phyloP scores from a whole-genome alignment of 441 rosid species.

The Cnidoscolus chayamansa region DNA sequence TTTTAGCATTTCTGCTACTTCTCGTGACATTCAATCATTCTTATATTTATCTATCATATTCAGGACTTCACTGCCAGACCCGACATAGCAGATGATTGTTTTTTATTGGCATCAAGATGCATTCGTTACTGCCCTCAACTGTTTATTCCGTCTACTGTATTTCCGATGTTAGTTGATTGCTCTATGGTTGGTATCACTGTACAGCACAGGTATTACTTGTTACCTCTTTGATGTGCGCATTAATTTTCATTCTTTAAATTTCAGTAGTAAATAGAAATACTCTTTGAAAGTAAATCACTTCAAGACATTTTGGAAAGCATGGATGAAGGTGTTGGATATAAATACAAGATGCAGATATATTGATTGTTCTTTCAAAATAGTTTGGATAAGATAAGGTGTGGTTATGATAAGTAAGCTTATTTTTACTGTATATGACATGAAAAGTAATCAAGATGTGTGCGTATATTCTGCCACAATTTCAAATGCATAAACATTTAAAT shows the following conservation, averaged over 20 bases:
- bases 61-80: constrained; percentile 96
- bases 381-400: background rate
- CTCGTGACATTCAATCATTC: constrained; percentile 19
- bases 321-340: background rate
- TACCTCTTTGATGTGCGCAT: background rate
- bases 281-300: background rate
- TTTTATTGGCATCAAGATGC: constrained; percentile 92
- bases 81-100: constrained; percentile 96
- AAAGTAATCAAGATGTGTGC: background rate
- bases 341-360: background rate
- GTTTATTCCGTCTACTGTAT: constrained; percentile 75
- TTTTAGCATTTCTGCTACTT: constrained; percentile 5
- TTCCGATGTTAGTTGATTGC: constrained; percentile 75
- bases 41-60: constrained; percentile 23
- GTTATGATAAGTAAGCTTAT: background rate
- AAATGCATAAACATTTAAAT: background rate
- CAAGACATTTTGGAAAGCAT: background rate
- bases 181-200: constrained; percentile 84
- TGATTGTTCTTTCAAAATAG: background rate
- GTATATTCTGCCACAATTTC: background rate
- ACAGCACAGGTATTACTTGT: constrained; percentile 74
- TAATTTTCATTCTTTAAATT: background rate
- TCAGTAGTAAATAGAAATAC: background rate
- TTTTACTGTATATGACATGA: background rate
- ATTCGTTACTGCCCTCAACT: constrained; percentile 92